Percentiles rank a stretch among this genome's conserved stretches.
Conservation (phyloP, 202 grass and related monocot species). For the Hordeum pubiflorum region DNA sequence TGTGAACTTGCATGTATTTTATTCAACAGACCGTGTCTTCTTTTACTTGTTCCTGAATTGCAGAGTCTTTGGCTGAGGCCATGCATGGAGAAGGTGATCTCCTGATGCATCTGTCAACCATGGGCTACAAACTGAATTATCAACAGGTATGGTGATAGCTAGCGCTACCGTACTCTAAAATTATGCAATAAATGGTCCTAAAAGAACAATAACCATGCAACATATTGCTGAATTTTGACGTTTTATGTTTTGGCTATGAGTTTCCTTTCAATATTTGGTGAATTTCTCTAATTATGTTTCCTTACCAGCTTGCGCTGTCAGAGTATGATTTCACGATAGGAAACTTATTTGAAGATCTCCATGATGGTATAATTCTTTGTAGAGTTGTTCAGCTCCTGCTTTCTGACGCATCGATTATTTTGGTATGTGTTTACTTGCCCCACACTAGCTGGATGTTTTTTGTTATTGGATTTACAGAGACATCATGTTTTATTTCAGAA, state of each 20-base stretch:
- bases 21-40: not conserved
- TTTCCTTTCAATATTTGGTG: constrained; percentile 11
- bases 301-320: constrained; percentile 40
- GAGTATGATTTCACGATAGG: constrained; percentile 57
- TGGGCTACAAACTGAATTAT: constrained; percentile 54
- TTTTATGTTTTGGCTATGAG: constrained; percentile 1
- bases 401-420: constrained; percentile 42
- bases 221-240: not conserved
- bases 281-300: constrained; percentile 22
- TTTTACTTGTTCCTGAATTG: constrained; percentile 20
- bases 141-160: constrained; percentile 43
- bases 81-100: constrained; percentile 83
- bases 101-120: constrained; percentile 41
- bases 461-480: constrained; percentile 3
- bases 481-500: constrained; percentile 33
- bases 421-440: constrained; percentile 20
- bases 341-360: constrained; percentile 62
- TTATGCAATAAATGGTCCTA: not conserved
- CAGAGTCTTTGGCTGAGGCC: constrained; percentile 53
- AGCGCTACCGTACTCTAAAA: not conserved
- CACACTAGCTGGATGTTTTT: not conserved
- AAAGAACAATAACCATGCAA: not conserved
- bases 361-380: constrained; percentile 62
- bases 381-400: constrained; percentile 54
- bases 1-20: not conserved